phyloP scores from a whole-genome alignment of 1,284 basidiomycete species.

The Cutaneotrichosporon sp. region DNA sequence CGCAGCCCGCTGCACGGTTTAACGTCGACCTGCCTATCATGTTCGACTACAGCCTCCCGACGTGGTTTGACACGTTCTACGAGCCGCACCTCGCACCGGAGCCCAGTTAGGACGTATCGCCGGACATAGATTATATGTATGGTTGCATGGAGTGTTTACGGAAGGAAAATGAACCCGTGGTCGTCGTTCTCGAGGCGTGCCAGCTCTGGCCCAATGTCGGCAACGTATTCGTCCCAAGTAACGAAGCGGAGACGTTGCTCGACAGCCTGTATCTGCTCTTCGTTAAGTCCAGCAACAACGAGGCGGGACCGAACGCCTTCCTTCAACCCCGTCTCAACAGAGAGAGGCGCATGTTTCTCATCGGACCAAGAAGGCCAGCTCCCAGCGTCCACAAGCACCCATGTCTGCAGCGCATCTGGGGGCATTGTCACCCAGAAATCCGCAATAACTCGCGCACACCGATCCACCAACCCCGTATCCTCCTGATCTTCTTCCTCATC shows the following conservation, averaged over 20 bases:
- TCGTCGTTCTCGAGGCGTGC: not conserved
- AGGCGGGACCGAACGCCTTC: not conserved
- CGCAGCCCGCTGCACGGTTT: slow-evolving; percentile 3
- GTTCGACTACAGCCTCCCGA: slow-evolving; percentile 26
- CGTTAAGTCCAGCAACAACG: not conserved
- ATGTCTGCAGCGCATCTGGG: not conserved
- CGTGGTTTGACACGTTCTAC: slow-evolving; percentile 22
- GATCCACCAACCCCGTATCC: slow-evolving; percentile 4
- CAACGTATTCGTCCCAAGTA: not conserved
- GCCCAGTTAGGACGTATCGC: not conserved
- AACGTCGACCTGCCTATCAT: slow-evolving; percentile 20
- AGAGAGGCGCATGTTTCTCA: not conserved
- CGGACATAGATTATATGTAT: not conserved
- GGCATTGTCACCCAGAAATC: not conserved
- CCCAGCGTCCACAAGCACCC: not conserved
- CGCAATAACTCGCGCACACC: slow-evolving; percentile 2
- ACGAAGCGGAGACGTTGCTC: not conserved
- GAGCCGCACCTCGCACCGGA: slow-evolving; percentile 2
- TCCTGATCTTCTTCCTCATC: not conserved
- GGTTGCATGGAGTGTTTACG: not conserved
- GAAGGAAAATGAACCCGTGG: not conserved
- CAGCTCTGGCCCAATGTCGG: not conserved
- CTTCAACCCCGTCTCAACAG: not conserved
- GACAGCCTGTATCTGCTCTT: not conserved
- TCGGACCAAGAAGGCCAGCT: not conserved